A percentile compares a stretch with the other conserved stretches of the same genome.
Conservation (phyloP, 768 basidiomycete genomes). For the Cantharellus anzutake region DNA sequence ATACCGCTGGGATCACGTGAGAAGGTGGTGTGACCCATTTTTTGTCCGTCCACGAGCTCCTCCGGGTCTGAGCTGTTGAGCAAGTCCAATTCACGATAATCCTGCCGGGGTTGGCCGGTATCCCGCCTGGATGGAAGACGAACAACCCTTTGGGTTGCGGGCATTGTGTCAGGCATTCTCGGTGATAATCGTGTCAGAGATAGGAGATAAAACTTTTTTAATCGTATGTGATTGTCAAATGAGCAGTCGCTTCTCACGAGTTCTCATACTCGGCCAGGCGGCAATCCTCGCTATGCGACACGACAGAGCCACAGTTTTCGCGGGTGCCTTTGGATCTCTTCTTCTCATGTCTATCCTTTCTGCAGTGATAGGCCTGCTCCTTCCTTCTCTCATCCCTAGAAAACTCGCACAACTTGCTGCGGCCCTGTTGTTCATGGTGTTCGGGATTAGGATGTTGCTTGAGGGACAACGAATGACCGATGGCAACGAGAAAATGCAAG, state of each 20-base stretch:
- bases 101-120: no score
- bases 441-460: slow-evolving; percentile 75
- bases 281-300: slow-evolving; percentile 77
- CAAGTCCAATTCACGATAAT: no score
- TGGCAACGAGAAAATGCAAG: slow-evolving; percentile 65
- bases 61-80: no score
- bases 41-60: no score
- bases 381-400: slow-evolving; percentile 66
- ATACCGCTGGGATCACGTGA: no score
- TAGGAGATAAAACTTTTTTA: slow-evolving; percentile 89
- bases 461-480: slow-evolving; percentile 67
- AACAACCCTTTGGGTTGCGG: not conserved
- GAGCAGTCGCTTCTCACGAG: not conserved
- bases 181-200: slow-evolving; percentile 86
- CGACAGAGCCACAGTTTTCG: slow-evolving; percentile 65
- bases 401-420: slow-evolving; percentile 54
- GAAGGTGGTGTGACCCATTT: no score
- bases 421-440: slow-evolving; percentile 69
- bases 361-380: slow-evolving; percentile 79
- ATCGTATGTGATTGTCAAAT: slow-evolving; percentile 21
- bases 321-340: slow-evolving; percentile 73
- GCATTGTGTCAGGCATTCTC: slow-evolving; percentile 40
- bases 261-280: slow-evolving; percentile 16
- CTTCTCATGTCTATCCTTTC: slow-evolving; percentile 87
- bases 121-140: no score